Percentiles rank a stretch among this genome's conserved stretches.
Conservation (phyloP, 192 early-diverging fungal genomes). For the Entomortierella lignicola region DNA sequence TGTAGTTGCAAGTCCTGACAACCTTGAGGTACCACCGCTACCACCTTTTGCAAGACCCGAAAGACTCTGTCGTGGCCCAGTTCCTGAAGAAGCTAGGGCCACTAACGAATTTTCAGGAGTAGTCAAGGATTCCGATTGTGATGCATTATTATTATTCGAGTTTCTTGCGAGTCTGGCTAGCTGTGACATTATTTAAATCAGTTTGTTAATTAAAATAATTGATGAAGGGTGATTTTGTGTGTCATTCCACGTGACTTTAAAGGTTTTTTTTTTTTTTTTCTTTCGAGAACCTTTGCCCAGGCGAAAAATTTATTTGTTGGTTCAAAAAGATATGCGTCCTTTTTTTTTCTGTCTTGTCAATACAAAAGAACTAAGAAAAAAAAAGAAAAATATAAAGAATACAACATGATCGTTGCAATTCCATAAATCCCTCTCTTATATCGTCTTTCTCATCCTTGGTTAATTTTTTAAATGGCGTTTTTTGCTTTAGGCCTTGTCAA, state of each 20-base stretch:
- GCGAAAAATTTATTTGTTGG: conserved; percentile 36
- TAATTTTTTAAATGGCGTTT: neutral
- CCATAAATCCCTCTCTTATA: conserved; percentile 1
- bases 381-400: neutral
- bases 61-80: conserved; percentile 6
- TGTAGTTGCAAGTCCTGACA: neutral
- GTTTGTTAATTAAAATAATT: too few species aligned
- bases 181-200: conserved; percentile 15
- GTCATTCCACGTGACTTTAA: too few species aligned
- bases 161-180: conserved; percentile 10
- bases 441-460: conserved; percentile 28
- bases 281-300: conserved; percentile 37
- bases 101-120: neutral
- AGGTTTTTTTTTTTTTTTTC: conserved; percentile 15
- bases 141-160: neutral
- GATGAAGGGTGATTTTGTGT: too few species aligned
- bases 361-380: conserved; percentile 10
- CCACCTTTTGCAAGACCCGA: conserved; percentile 4
- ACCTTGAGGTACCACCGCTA: neutral
- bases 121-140: neutral
- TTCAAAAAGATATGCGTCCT: conserved; percentile 5
- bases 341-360: neutral
- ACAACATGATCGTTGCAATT: neutral
- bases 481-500: conserved; percentile 40
- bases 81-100: neutral